These are phyloP conservation scores for Talaromyces pinophilus DNA, from an alignment of 2,329 filamentous ascomycete species.

Conservation along the genomic window DNA sequence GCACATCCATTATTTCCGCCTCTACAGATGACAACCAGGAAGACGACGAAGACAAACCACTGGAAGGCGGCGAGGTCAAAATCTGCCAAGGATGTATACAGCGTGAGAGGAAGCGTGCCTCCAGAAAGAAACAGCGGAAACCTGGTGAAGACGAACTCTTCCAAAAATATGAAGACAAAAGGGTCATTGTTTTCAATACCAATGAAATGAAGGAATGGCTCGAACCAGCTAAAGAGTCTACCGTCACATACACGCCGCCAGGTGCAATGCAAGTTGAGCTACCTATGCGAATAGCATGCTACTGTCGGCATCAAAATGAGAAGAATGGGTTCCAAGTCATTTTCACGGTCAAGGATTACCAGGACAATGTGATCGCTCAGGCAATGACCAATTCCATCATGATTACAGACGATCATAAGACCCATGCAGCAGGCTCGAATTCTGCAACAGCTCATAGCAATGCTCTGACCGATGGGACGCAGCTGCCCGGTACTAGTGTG, in stretches of 20 bases:
- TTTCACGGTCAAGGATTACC: conserved; percentile 85
- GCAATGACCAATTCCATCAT: conserved; percentile 85
- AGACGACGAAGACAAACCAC: conserved; percentile 70
- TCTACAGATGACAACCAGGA: conserved; percentile 53
- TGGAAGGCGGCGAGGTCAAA: conserved; percentile 88
- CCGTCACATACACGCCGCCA: conserved; percentile 44
- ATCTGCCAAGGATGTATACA: conserved; percentile 92
- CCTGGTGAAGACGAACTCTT: conserved; percentile 89
- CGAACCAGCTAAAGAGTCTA: conserved; percentile 57
- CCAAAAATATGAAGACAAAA: conserved; percentile 73
- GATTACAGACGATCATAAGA: conserved; percentile 98
- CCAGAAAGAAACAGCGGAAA: conserved; percentile 90
- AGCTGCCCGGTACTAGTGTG: conserved; percentile 47
- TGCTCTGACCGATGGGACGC: conserved; percentile 40
- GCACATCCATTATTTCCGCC: conserved; percentile 42
- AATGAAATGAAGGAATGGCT: conserved; percentile 84
- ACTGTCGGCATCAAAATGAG: conserved; percentile 92
- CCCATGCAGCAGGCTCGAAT: conserved; percentile 57
- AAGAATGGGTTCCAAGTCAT: conserved; percentile 92
- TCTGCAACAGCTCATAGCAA: conserved; percentile 37
- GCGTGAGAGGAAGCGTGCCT: conserved; percentile 85
- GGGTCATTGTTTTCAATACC: conserved; percentile 90
- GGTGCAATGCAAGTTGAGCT: conserved; percentile 76
- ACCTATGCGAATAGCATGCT: conserved; percentile 95
- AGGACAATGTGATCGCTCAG: conserved; percentile 76